A percentile compares a stretch with the other conserved stretches of the same genome.
Conservation (phyloP, 305 asterid genomes). For the Fraxinus angustifolia region DNA sequence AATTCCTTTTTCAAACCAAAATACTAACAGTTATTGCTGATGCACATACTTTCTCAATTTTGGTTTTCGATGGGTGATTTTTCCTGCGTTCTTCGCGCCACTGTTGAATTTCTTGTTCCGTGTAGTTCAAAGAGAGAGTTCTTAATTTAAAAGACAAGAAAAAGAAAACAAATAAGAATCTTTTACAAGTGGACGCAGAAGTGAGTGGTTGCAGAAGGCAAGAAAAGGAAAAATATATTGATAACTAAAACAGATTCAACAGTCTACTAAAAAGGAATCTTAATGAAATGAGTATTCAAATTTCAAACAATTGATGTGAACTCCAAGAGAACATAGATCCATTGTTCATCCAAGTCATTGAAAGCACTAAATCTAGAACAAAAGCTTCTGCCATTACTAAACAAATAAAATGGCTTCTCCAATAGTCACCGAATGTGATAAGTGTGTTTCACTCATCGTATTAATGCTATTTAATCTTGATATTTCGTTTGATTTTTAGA, state of each 20-base stretch:
- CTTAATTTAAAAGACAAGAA: slow-evolving; percentile 38
- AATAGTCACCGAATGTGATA: neutral
- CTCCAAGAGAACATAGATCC: neutral
- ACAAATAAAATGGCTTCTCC: neutral
- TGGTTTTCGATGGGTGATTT: slow-evolving; percentile 65
- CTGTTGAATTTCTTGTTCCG: slow-evolving; percentile 74
- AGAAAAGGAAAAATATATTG: neutral
- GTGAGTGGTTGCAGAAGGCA: slow-evolving; percentile 5
- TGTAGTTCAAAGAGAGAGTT: slow-evolving; percentile 46
- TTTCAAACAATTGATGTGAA: neutral
- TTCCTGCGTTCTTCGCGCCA: slow-evolving; percentile 85
- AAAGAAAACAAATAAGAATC: slow-evolving; percentile 15
- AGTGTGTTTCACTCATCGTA: too few relatives aligned
- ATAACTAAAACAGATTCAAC: neutral
- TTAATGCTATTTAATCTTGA: too few relatives aligned
- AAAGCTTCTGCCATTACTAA: neutral
- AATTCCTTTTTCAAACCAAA: neutral
- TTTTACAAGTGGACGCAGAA: neutral
- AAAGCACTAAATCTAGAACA: slow-evolving; percentile 1
- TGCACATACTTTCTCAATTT: slow-evolving; percentile 56
- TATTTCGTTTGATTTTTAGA: too few relatives aligned
- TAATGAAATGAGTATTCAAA: neutral
- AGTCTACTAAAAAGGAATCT: neutral
- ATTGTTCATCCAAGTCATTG: neutral
- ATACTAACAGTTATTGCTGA: slow-evolving; percentile 12